Percentiles rank a stretch among this genome's conserved stretches.
Evolutionary conservation across 768 basidiomycete genomes (phyloP).

Genomic region (Boletus fagicola): DNA sequence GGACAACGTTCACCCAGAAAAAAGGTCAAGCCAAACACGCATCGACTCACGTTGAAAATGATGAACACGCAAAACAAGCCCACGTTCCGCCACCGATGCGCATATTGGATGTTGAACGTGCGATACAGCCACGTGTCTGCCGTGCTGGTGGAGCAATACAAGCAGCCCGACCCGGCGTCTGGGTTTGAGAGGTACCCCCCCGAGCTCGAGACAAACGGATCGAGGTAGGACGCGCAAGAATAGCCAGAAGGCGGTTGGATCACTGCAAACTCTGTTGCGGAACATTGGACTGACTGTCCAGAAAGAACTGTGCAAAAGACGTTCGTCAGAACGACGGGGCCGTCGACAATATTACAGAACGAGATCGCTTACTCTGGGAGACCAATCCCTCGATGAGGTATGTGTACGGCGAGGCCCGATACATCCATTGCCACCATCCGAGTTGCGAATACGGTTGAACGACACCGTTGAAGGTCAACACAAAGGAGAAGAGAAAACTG

Average conservation of each 20-base stretch:
- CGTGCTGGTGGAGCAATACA: slow-evolving; percentile 55
- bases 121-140: slow-evolving; percentile 50
- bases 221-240: slow-evolving; percentile 48
- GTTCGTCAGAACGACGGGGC: neutral
- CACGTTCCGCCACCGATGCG: slow-evolving; percentile 47
- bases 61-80: slow-evolving; percentile 45
- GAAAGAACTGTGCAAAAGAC: slow-evolving; percentile 42
- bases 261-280: slow-evolving; percentile 57
- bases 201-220: slow-evolving; percentile 37
- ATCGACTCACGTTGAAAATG: slow-evolving; percentile 42
- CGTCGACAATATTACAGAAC: neutral
- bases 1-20: neutral
- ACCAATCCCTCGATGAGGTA: slow-evolving; percentile 53
- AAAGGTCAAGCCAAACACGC: too few relatives aligned
- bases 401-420: slow-evolving; percentile 49
- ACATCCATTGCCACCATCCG: slow-evolving; percentile 77
- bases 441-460: slow-evolving; percentile 61
- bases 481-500: slow-evolving; percentile 59
- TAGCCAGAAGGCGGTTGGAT: slow-evolving; percentile 47
- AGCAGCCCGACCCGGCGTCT: slow-evolving; percentile 38
- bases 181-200: slow-evolving; percentile 52
- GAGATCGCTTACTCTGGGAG: slow-evolving; percentile 42
- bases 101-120: slow-evolving; percentile 60
- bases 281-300: slow-evolving; percentile 49
- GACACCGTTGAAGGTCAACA: slow-evolving; percentile 67